These are phyloP conservation scores for Sphagnum magellanicum DNA, from an alignment of 228 moss, liverwort and hornwort species.

Conservation along the genomic window DNA sequence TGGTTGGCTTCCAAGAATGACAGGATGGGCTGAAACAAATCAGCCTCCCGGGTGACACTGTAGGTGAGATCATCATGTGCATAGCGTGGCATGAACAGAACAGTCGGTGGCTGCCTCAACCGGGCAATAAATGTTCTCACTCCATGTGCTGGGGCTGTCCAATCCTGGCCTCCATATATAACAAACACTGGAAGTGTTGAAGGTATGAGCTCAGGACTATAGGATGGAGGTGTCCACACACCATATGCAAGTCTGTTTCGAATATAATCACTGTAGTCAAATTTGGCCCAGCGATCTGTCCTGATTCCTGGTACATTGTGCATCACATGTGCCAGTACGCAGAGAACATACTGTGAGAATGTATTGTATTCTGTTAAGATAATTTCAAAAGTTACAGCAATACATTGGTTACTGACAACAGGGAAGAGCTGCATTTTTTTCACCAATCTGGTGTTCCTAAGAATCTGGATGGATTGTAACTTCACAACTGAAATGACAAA, in stretches of 20 bases:
- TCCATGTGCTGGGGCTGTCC: constrained; percentile 35
- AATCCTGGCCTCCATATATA: constrained; percentile 35
- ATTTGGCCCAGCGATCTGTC: constrained; percentile 27
- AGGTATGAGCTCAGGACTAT: constrained; percentile 19
- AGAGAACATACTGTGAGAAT: no score
- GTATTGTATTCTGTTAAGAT: no score
- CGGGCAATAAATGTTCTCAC: constrained; percentile 6
- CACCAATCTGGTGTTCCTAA: no score
- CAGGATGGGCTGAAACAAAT: constrained; percentile 28
- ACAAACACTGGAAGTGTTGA: constrained; percentile 20
- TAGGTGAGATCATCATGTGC: constrained; percentile 39
- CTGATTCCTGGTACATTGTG: constrained; percentile 29
- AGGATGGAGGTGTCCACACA: constrained; percentile 20
- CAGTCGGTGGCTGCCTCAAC: constrained; percentile 10
- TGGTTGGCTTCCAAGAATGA: constrained; percentile 18
- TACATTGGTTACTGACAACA: no score
- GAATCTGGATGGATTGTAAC: no score
- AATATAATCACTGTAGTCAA: constrained; percentile 18
- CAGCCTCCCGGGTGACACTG: constrained; percentile 21
- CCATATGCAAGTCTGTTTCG: constrained; percentile 21
- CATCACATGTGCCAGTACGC: not conserved
- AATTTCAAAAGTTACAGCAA: no score
- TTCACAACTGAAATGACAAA: no score
- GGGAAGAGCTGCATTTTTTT: no score
- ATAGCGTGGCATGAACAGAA: constrained; percentile 31